phyloP scores from a whole-genome alignment of 768 basidiomycete species.

The Chalciporus piperatus region DNA sequence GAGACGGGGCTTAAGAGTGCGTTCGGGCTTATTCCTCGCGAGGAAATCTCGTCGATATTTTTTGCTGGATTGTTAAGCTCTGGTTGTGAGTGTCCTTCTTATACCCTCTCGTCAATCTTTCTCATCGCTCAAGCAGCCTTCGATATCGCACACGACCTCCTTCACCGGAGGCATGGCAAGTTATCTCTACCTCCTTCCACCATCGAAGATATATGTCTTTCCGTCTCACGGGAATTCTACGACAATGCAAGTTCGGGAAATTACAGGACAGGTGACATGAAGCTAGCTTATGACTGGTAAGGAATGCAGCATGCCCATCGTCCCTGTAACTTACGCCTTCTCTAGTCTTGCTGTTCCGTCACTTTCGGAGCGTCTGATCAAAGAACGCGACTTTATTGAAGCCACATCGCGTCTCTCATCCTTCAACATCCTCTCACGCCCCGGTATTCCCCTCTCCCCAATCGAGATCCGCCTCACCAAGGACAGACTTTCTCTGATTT shows the following conservation, averaged over 20 bases:
- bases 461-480: conserved; percentile 92
- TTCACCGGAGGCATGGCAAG: conserved; percentile 46
- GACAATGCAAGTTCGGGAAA: conserved; percentile 93
- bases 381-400: conserved; percentile 92
- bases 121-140: conserved; percentile 47
- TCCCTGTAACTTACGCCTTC: conserved; percentile 6
- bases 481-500: conserved; percentile 84
- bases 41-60: conserved; percentile 80
- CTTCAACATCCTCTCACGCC: conserved; percentile 76
- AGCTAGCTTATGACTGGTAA: conserved; percentile 94
- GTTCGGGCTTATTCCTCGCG: conserved; percentile 68
- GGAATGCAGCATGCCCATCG: not conserved
- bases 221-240: conserved; percentile 86
- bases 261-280: conserved; percentile 93
- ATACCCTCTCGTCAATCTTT: not conserved
- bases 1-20: conserved; percentile 69
- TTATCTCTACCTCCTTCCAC: conserved; percentile 46
- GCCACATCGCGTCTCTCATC: conserved; percentile 95
- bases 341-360: conserved; percentile 74
- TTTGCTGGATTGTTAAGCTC: conserved; percentile 82
- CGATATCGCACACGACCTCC: conserved; percentile 60
- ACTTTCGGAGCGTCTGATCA: conserved; percentile 54
- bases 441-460: conserved; percentile 78
- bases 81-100: conserved; percentile 64
- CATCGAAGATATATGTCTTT: conserved; percentile 77